These are phyloP conservation scores for Arthrinium puccinioides DNA, from an alignment of 2,329 filamentous ascomycete species.

Conservation along the genomic window DNA sequence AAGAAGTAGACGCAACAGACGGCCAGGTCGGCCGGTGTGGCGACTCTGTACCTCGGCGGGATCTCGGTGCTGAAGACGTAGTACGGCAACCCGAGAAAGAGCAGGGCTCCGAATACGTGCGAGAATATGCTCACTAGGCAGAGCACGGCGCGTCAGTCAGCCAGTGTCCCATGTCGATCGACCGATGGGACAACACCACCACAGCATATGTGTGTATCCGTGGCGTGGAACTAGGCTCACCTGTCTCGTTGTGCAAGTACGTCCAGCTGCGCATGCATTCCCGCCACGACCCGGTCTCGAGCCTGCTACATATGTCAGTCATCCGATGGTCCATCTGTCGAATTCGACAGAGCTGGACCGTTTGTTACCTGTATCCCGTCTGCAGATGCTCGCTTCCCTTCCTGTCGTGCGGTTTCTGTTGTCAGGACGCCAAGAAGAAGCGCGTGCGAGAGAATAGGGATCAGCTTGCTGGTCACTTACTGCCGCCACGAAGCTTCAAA, in stretches of 20 bases:
- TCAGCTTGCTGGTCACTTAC: conserved; percentile 11
- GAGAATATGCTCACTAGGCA: conserved; percentile 37
- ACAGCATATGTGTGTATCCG: background rate
- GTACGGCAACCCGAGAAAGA: conserved; percentile 30
- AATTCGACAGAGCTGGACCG: too few relatives aligned
- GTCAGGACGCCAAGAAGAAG: background rate
- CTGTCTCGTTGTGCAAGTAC: conserved; percentile 28
- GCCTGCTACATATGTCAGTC: too few relatives aligned
- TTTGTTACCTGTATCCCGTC: conserved; percentile 13
- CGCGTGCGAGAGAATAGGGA: too few relatives aligned
- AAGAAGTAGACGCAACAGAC: conserved; percentile 31
- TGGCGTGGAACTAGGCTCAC: too few relatives aligned
- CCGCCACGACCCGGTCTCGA: conserved; percentile 5
- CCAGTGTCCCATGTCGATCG: too few relatives aligned
- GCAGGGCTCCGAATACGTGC: conserved; percentile 30
- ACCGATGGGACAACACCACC: too few relatives aligned
- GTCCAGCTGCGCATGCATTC: conserved; percentile 20
- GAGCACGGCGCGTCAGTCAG: conserved; percentile 2
- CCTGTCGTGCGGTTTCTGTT: conserved; percentile 4
- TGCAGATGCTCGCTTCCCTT: conserved; percentile 13
- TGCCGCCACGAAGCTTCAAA: conserved; percentile 12
- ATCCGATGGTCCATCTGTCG: too few relatives aligned
- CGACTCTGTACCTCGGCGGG: conserved; percentile 26
- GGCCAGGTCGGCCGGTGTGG: conserved; percentile 22
- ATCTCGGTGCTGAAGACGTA: conserved; percentile 28